Conservation (phyloP, 176 grass and related monocot species). For the Dactylis glomerata region DNA sequence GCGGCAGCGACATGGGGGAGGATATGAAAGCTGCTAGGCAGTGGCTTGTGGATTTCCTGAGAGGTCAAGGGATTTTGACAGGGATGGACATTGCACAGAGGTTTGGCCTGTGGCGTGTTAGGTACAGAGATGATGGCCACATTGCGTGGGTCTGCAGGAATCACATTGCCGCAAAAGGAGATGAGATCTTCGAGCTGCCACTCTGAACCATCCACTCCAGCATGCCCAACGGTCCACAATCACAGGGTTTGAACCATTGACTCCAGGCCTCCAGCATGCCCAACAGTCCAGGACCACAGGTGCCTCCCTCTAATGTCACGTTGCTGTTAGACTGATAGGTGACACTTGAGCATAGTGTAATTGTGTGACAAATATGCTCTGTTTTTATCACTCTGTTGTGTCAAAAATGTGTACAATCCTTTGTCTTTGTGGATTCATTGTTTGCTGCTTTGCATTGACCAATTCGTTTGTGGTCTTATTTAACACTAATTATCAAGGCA, state of each 20-base stretch:
- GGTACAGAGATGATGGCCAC: constrained; percentile 60
- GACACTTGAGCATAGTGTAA: constrained; percentile 3
- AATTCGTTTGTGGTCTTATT: neutral
- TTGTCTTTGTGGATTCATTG: neutral
- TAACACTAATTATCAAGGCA: neutral
- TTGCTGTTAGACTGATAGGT: neutral
- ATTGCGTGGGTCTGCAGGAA: constrained; percentile 89
- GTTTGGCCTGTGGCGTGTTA: constrained; percentile 85
- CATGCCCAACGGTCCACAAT: neutral
- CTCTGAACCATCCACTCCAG: constrained; percentile 42
- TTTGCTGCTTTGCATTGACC: neutral
- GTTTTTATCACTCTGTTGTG: neutral
- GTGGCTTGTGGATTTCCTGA: constrained; percentile 93
- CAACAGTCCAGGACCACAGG: neutral
- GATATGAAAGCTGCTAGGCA: constrained; percentile 67
- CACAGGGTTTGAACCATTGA: constrained; percentile 42
- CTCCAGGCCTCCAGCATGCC: constrained; percentile 13
- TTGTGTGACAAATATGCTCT: neutral
- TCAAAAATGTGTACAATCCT: neutral
- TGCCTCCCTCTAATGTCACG: neutral
- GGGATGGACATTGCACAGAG: constrained; percentile 76
- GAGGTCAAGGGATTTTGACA: constrained; percentile 49
- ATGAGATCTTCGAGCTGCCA: constrained; percentile 70
- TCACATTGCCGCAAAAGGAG: constrained; percentile 53
- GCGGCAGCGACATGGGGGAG: constrained; percentile 45